A percentile compares a stretch with the other conserved stretches of the same genome.
Evolutionary conservation across 1,139 yeast genomes (phyloP).

Genomic region (Candida glucosophila): DNA sequence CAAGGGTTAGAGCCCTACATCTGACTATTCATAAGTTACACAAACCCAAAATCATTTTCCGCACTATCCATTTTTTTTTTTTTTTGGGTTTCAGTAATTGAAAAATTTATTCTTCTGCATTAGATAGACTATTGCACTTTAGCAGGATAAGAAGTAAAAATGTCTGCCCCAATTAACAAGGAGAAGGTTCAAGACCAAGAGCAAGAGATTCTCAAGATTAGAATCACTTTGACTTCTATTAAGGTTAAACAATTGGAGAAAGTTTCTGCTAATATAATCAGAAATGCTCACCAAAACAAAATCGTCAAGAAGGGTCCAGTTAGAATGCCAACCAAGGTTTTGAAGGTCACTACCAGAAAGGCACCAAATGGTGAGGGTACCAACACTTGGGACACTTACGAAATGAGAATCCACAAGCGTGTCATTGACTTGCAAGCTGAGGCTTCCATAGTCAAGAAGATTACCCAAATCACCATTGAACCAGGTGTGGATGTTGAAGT

Average conservation of each 20-base stretch:
- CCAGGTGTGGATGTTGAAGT: constrained; percentile 42
- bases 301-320: constrained; percentile 97
- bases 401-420: constrained; percentile 99
- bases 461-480: constrained; percentile 84
- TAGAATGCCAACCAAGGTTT: constrained; percentile 99
- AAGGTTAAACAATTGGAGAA: constrained; percentile 98
- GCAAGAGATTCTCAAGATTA: constrained; percentile 90
- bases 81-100: no score
- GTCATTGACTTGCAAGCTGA: constrained; percentile 98
- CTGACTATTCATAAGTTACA: no score
- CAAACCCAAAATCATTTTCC: no score
- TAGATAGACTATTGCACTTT: no score
- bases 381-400: constrained; percentile 99
- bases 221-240: constrained; percentile 98
- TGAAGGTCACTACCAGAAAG: constrained; percentile 99
- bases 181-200: constrained; percentile 73
- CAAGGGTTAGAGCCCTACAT: no score
- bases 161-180: constrained; percentile 78
- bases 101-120: no score
- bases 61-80: no score
- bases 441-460: constrained; percentile 86
- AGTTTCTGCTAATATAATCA: constrained; percentile 79
- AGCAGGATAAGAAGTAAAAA: no score
- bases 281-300: constrained; percentile 76
- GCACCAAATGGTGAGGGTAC: constrained; percentile 99